These are phyloP conservation scores for Arthrobotrys iridis DNA, from an alignment of 2,329 filamentous ascomycete genomes.

Conservation along the genomic window DNA sequence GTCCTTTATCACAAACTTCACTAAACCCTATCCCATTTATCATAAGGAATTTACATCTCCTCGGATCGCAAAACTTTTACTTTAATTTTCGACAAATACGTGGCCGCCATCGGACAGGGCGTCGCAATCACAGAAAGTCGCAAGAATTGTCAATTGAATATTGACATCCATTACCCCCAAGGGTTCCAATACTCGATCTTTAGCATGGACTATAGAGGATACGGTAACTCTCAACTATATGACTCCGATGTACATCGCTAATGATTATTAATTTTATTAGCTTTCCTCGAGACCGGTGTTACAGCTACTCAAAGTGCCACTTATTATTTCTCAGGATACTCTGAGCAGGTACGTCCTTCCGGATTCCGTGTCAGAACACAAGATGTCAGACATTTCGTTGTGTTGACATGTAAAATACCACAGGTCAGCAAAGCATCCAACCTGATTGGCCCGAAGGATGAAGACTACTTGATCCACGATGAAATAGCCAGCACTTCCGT, in stretches of 20 bases:
- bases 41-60: slow-evolving; percentile 38
- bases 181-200: slow-evolving; percentile 67
- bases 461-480: slow-evolving; percentile 64
- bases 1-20: too few relatives aligned
- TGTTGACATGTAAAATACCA: not conserved
- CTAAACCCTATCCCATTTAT: too few relatives aligned
- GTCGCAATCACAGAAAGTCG: slow-evolving; percentile 63
- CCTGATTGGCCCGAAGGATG: slow-evolving; percentile 63
- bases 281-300: slow-evolving; percentile 64
- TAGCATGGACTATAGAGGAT: slow-evolving; percentile 67
- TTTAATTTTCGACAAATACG: slow-evolving; percentile 67
- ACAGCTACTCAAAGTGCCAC: slow-evolving; percentile 66
- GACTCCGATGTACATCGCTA: not conserved
- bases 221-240: slow-evolving; percentile 57
- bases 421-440: slow-evolving; percentile 57
- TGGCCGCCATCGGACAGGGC: slow-evolving; percentile 65
- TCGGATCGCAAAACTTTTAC: slow-evolving; percentile 61
- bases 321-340: slow-evolving; percentile 67
- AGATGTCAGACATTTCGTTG: slow-evolving; percentile 13
- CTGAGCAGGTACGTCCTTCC: slow-evolving; percentile 55
- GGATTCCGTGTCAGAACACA: slow-evolving; percentile 56
- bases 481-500: slow-evolving; percentile 63
- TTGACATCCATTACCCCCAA: slow-evolving; percentile 66
- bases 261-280: not conserved
- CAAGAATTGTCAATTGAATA: slow-evolving; percentile 68